Percentiles rank a stretch among this genome's conserved stretches.
phyloP scores from a whole-genome alignment of 2,329 filamentous ascomycete genomes.

The Hypoxylon sp. region DNA sequence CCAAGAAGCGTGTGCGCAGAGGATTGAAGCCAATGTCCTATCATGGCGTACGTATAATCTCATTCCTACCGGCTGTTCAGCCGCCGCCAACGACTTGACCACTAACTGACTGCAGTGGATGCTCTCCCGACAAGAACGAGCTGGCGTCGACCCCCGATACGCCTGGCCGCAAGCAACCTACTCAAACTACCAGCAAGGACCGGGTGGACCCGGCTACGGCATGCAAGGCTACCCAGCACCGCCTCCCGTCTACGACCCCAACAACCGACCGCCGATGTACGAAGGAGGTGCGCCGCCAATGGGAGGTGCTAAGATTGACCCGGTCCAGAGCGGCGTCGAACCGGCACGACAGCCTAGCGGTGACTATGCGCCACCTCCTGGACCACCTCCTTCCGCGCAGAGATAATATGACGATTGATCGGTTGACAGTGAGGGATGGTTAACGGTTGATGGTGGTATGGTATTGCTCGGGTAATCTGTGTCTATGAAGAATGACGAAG shows the following conservation, averaged over 20 bases:
- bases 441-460: neutral
- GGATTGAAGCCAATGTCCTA: constrained; percentile 73
- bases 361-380: constrained; percentile 56
- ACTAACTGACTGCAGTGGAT: constrained; percentile 55
- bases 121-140: constrained; percentile 56
- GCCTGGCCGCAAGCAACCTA: constrained; percentile 54
- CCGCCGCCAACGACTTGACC: neutral
- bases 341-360: constrained; percentile 45
- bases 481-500: constrained; percentile 1
- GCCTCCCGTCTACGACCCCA: constrained; percentile 67
- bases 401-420: constrained; percentile 24
- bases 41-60: constrained; percentile 69
- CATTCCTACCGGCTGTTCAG: neutral
- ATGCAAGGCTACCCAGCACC: constrained; percentile 66
- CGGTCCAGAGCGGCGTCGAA: constrained; percentile 53
- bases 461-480: too few species aligned
- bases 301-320: constrained; percentile 62
- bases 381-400: constrained; percentile 55
- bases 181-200: constrained; percentile 50
- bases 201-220: constrained; percentile 50
- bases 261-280: constrained; percentile 64
- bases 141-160: constrained; percentile 59
- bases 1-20: constrained; percentile 69
- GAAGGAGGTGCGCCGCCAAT: constrained; percentile 53
- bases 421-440: constrained; percentile 16